A percentile compares a stretch with the other conserved stretches of the same genome.
Evolutionary conservation across 495 filamentous ascomycete species (phyloP).

Genomic region (Hypoxylon perforatum): DNA sequence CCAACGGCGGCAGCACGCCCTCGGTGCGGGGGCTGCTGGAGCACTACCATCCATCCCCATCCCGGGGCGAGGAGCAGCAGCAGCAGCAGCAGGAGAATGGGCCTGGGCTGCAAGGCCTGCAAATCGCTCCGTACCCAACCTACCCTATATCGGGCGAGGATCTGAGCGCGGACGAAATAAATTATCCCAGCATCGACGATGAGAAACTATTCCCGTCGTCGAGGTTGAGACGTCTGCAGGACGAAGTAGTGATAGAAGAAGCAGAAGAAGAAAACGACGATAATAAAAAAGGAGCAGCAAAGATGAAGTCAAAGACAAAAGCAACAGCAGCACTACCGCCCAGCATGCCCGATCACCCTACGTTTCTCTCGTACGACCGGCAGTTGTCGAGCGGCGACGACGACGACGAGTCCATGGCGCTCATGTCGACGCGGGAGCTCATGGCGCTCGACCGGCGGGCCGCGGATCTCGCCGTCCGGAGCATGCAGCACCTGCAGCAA

Average conservation of each 20-base stretch:
- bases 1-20: conserved; percentile 50
- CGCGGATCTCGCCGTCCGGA: conserved; percentile 41
- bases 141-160: conserved; percentile 33
- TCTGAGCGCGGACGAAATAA: conserved; percentile 36
- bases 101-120: conserved; percentile 19
- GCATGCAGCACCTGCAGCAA: conserved; percentile 45
- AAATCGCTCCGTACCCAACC: conserved; percentile 38
- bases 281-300: conserved; percentile 9
- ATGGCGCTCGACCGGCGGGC: conserved; percentile 52
- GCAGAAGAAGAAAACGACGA: conserved; percentile 41
- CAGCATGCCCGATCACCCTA: conserved; percentile 31
- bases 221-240: conserved; percentile 50
- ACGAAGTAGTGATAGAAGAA: no score
- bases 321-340: conserved; percentile 19
- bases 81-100: not conserved
- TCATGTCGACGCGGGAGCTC: conserved; percentile 60
- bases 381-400: conserved; percentile 47
- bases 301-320: conserved; percentile 15
- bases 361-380: conserved; percentile 49
- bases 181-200: conserved; percentile 50
- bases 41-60: conserved; percentile 27
- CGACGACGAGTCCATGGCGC: conserved; percentile 44
- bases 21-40: conserved; percentile 55
- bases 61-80: no score
- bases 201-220: conserved; percentile 54